Base-by-base conservation (phyloP, 2,329 filamentous ascomycete genomes). In the Penicillium sp. region DNA sequence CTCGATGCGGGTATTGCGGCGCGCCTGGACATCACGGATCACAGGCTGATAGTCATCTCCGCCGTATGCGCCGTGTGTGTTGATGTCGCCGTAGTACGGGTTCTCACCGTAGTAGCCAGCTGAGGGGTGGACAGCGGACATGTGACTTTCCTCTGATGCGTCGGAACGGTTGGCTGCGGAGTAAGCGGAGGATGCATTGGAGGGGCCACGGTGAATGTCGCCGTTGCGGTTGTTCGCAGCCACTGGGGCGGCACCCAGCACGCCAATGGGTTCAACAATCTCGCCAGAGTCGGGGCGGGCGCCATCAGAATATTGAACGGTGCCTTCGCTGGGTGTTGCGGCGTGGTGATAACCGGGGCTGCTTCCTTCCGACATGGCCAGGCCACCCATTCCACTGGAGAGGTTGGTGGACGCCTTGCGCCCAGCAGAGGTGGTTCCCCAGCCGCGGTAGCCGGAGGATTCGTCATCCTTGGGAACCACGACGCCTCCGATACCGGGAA, bases 131-230 rank as follows among this genome's bases (percentile, higher is more conserved):
- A 65, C 70, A 18, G 68, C 70, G 15, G 76, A 76, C 67, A 81
- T 75, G 35, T 79, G 77, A 52, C 77, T 78, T 41, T 85, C 82
- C 21, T 79, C 80, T 15, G 83, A 86, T 21, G 77, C 74, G 58
- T 87, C 84, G 0, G 93, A 97, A 56, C 84, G 85, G 42, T 85
- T 86, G 8, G 86, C 89, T 13, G 87, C 88, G 60, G 92, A 97
- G 77, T 97, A 99, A 1, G 90, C 92, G 0, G 94, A 97, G 0
- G 94, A 99, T 6, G 94, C 94, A 68, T 97, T 97, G 6, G 93
- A 97, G 2, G 91, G 87, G 1, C 94, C 94, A 51, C 94, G 88
- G 62, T 89, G 90, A 35, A 97, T 89, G 62, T 90, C 90, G 27
- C 76, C 79, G 46, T 77, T 80, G 50, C 85, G 81, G 72, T 88